phyloP scores from a whole-genome alignment of 129 eudicot genomes.

The Saposhnikovia divaricata region DNA sequence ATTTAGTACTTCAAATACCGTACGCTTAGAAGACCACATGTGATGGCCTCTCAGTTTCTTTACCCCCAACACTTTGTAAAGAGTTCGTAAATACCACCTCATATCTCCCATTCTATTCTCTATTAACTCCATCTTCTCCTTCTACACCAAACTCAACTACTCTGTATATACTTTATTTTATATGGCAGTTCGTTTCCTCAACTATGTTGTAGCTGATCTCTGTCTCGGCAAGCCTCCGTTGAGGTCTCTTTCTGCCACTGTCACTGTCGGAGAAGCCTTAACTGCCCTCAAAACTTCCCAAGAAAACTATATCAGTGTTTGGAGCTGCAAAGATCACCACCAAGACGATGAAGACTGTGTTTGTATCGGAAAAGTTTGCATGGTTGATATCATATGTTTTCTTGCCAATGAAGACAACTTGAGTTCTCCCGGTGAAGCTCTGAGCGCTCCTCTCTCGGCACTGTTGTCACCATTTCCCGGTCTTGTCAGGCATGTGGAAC shows the following conservation, averaged over 20 bases:
- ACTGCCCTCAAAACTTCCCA: constrained; percentile 47
- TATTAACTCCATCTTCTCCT: not conserved
- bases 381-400: constrained; percentile 67
- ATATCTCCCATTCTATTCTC: no score
- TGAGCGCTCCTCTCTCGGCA: constrained; percentile 63
- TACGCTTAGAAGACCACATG: not conserved
- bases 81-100: not conserved
- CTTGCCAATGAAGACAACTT: constrained; percentile 51
- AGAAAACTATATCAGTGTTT: constrained; percentile 51
- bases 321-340: constrained; percentile 50
- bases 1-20: not conserved
- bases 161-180: constrained; percentile 8
- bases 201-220: constrained; percentile 72
- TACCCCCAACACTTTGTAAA: not conserved
- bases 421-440: constrained; percentile 48
- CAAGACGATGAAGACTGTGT: constrained; percentile 18
- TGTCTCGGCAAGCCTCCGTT: constrained; percentile 83
- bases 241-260: constrained; percentile 46
- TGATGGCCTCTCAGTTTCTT: not conserved
- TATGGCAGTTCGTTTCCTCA: constrained; percentile 69
- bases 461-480: constrained; percentile 27
- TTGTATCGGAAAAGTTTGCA: constrained; percentile 72
- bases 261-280: constrained; percentile 61
- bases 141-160: not conserved
- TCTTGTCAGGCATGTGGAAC: constrained; percentile 62